Evolutionary conservation across 169 alveolate species (phyloP).

Genomic region (Plasmodium sp.): DNA sequence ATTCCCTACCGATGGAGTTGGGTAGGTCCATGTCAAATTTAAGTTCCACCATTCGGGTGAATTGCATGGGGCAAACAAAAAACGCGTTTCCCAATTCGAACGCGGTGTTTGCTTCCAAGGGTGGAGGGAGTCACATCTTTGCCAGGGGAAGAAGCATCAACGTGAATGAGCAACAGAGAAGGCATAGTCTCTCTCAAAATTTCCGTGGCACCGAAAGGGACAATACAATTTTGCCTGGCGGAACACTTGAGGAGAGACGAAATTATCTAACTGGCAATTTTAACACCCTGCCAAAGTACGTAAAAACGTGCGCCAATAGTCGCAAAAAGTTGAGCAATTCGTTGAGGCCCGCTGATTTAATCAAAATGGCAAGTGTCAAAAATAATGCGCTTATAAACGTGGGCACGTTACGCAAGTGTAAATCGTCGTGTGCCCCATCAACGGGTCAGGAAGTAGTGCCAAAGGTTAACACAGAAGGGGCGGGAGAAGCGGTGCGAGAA

Average conservation of each 20-base stretch:
- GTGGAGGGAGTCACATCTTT: not conserved
- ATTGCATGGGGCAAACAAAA: not conserved
- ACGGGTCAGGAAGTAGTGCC: not conserved
- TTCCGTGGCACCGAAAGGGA: not conserved
- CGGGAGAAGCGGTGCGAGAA: not conserved
- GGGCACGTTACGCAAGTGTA: not conserved
- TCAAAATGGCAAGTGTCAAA: not conserved
- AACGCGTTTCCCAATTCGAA: not conserved
- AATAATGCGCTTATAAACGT: not conserved
- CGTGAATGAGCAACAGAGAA: not conserved
- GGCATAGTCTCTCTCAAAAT: not conserved
- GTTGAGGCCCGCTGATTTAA: not conserved
- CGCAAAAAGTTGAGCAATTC: constrained; percentile 26
- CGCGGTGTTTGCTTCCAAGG: not conserved
- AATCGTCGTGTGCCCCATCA: not conserved
- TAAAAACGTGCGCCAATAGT: constrained; percentile 58
- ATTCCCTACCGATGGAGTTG: constrained; percentile 1
- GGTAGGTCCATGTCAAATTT: not conserved
- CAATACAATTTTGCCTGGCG: not conserved
- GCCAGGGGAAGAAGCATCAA: not conserved
- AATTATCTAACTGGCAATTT: not conserved
- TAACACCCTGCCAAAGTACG: constrained; percentile 32
- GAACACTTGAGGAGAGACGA: not conserved
- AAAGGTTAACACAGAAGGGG: not conserved
- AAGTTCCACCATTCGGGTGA: constrained; percentile 1